Conservation (phyloP, 805 yeast species). For the Suhomyces vadensis region DNA sequence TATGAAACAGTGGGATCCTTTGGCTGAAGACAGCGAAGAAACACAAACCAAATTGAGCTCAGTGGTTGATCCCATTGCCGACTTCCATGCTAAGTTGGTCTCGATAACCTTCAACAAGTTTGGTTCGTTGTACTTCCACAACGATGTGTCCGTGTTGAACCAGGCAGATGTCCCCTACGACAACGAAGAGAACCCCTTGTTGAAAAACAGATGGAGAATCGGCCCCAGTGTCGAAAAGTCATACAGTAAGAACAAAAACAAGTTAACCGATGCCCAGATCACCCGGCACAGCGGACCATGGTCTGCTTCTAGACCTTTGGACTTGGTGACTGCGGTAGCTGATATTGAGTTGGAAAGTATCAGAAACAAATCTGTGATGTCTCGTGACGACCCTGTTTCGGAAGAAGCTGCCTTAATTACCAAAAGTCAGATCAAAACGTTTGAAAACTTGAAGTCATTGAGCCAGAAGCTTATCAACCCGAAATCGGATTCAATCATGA, state of each 20-base stretch:
- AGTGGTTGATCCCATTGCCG: slow-evolving; percentile 74
- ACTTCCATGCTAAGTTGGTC: slow-evolving; percentile 57
- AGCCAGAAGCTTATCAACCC: slow-evolving; percentile 62
- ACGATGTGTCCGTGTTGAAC: slow-evolving; percentile 55
- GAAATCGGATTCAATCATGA: slow-evolving; percentile 56
- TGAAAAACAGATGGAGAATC: slow-evolving; percentile 76
- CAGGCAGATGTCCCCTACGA: slow-evolving; percentile 53
- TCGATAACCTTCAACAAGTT: slow-evolving; percentile 62
- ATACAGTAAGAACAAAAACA: slow-evolving; percentile 67
- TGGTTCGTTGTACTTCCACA: slow-evolving; percentile 81
- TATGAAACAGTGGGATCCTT: slow-evolving; percentile 92
- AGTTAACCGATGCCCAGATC: slow-evolving; percentile 51
- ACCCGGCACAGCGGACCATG: slow-evolving; percentile 75
- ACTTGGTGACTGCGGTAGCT: slow-evolving; percentile 65
- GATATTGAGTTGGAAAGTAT: slow-evolving; percentile 64
- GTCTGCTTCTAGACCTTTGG: slow-evolving; percentile 56
- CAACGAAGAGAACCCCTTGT: slow-evolving; percentile 56
- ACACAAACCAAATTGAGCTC: slow-evolving; percentile 51
- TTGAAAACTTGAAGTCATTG: slow-evolving; percentile 56
- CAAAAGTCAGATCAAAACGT: slow-evolving; percentile 57
- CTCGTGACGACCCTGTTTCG: not conserved
- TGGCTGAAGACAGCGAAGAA: slow-evolving; percentile 55
- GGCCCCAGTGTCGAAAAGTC: slow-evolving; percentile 87
- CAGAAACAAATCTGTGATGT: slow-evolving; percentile 13
- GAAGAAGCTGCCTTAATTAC: slow-evolving; percentile 19